These are phyloP conservation scores for Albifimbria verrucaria DNA, from an alignment of 2,329 filamentous ascomycete genomes.

Conservation along the genomic window DNA sequence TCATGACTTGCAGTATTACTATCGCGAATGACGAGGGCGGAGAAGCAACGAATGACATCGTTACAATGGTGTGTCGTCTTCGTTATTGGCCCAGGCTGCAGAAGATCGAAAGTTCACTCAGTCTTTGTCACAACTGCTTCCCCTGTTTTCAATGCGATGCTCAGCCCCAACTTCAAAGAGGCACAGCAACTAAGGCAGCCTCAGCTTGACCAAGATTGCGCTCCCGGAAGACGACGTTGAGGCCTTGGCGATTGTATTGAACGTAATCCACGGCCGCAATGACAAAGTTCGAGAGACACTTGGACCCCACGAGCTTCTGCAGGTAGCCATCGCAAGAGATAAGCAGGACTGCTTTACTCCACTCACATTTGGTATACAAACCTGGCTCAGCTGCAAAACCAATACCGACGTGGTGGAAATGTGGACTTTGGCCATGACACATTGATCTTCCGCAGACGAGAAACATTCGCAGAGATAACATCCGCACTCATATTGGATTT, in stretches of 20 bases:
- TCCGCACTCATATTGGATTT: background rate
- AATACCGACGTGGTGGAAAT: background rate
- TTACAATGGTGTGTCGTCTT: slow-evolving; percentile 11
- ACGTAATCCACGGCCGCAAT: slow-evolving; percentile 25
- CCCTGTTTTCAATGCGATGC: slow-evolving; percentile 22
- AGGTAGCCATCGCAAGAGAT: slow-evolving; percentile 21
- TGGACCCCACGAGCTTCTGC: slow-evolving; percentile 18
- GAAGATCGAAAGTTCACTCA: slow-evolving; percentile 11
- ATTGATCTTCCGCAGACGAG: background rate
- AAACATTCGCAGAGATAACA: background rate
- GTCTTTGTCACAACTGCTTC: slow-evolving; percentile 19
- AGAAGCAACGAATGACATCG: too few relatives aligned
- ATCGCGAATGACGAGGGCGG: too few relatives aligned
- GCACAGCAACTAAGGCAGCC: slow-evolving; percentile 8
- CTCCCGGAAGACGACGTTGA: slow-evolving; percentile 26
- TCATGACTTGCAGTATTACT: too few relatives aligned
- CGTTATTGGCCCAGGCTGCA: slow-evolving; percentile 8
- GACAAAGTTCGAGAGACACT: slow-evolving; percentile 19
- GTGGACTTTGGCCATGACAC: background rate
- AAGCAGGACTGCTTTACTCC: slow-evolving; percentile 19
- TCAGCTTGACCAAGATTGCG: slow-evolving; percentile 16
- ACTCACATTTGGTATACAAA: slow-evolving; percentile 1
- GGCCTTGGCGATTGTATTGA: slow-evolving; percentile 26
- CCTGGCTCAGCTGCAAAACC: background rate
- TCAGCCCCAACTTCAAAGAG: slow-evolving; percentile 16